Conservation (phyloP, 352 stramenopile genomes). For the Globisporangium recalcitrans region DNA sequence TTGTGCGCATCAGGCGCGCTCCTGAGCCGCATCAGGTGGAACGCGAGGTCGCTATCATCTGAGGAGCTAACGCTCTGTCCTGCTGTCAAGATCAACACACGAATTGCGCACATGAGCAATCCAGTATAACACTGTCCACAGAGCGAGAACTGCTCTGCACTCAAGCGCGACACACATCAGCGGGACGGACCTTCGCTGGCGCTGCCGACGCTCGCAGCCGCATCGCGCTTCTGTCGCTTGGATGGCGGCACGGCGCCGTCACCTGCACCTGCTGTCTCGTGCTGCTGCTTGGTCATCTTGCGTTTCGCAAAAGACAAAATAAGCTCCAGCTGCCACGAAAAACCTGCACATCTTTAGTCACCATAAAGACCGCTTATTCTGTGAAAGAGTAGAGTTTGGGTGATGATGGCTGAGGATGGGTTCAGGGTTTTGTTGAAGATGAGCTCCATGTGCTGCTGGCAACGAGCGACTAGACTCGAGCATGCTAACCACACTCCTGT, state of each 20-base stretch:
- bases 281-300: neutral
- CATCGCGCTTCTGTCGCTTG: slow-evolving; percentile 6
- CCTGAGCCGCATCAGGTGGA: slow-evolving; percentile 38
- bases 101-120: neutral
- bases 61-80: neutral
- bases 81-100: neutral
- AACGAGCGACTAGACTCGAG: too few relatives aligned
- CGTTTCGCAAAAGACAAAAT: too few relatives aligned
- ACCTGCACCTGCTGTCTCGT: neutral
- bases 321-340: too few relatives aligned
- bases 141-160: neutral
- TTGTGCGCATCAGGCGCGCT: slow-evolving; percentile 36
- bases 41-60: slow-evolving; percentile 12
- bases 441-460: too few relatives aligned
- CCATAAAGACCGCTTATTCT: too few relatives aligned
- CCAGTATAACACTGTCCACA: neutral
- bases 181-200: neutral
- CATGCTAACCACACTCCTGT: too few relatives aligned
- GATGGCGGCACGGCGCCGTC: neutral
- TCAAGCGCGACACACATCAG: neutral
- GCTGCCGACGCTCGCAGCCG: too few relatives aligned
- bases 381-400: too few relatives aligned
- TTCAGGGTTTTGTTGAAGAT: too few relatives aligned
- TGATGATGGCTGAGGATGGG: too few relatives aligned
- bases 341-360: too few relatives aligned